Conservation (phyloP, 164 flowering plant genomes). For the Malania oleifera region DNA sequence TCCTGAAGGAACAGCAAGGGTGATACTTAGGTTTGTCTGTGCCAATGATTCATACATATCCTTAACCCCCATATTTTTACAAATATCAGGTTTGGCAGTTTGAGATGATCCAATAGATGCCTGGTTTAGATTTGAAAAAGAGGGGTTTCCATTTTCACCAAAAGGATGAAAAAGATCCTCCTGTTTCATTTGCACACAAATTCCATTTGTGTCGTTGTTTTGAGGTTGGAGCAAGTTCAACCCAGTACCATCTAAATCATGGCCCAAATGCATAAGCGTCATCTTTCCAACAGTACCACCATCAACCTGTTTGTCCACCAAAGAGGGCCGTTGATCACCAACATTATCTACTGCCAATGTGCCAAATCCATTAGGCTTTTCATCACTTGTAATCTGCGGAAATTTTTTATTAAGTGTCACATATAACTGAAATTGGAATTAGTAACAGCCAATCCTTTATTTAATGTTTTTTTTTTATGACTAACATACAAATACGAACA, state of each 20-base stretch:
- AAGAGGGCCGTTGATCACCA: conserved; percentile 21
- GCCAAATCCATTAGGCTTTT: conserved; percentile 34
- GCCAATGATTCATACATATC: conserved; percentile 34
- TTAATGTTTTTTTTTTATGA: no score
- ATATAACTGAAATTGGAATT: background rate
- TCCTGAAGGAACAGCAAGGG: conserved; percentile 39
- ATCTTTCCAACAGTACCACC: conserved; percentile 25
- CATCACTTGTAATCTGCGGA: conserved; percentile 37
- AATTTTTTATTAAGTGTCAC: conserved; percentile 9
- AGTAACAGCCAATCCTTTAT: no score
- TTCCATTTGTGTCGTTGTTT: conserved; percentile 26
- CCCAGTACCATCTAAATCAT: conserved; percentile 23
- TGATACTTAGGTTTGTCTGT: conserved; percentile 56
- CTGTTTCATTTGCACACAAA: conserved; percentile 37
- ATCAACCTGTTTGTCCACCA: conserved; percentile 31
- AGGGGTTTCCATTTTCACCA: conserved; percentile 37
- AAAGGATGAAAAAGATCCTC: conserved; percentile 34
- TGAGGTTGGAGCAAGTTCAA: conserved; percentile 26
- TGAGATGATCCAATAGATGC: conserved; percentile 33
- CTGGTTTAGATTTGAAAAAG: conserved; percentile 27
- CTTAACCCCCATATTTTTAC: conserved; percentile 22
- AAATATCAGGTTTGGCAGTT: conserved; percentile 24
- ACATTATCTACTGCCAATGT: conserved; percentile 19
- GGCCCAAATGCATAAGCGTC: conserved; percentile 30
- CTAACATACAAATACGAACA: no score